Conservation (phyloP, 176 grass and related monocot species). For the Carex scoparia region DNA sequence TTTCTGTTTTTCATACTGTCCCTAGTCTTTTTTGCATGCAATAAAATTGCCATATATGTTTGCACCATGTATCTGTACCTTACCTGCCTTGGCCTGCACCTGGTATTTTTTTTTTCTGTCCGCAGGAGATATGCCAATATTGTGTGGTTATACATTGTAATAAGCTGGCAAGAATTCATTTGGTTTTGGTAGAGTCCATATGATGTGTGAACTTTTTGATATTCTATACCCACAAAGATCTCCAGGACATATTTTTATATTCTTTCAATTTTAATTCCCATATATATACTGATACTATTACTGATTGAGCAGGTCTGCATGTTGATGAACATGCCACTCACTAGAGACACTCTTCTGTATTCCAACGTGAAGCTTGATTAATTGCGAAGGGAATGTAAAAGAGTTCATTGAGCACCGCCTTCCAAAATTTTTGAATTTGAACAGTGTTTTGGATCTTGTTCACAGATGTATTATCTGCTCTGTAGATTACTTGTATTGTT, state of each 20-base stretch:
- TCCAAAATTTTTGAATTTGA: neutral
- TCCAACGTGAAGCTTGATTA: constrained; percentile 95
- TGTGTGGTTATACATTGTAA: neutral
- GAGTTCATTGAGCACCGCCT: neutral
- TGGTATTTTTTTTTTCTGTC: neutral
- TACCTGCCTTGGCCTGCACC: neutral
- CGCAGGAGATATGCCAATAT: neutral
- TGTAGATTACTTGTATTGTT: constrained; percentile 13
- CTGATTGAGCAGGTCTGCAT: constrained; percentile 60
- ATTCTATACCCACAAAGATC: neutral
- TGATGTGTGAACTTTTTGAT: neutral
- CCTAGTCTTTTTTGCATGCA: neutral
- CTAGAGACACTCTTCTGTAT: constrained; percentile 87
- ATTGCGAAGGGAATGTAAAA: constrained; percentile 5
- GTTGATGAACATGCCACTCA: constrained; percentile 83
- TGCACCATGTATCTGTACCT: neutral
- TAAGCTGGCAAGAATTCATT: neutral
- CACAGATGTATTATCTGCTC: neutral
- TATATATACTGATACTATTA: constrained; percentile 10
- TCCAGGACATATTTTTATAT: neutral
- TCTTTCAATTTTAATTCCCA: neutral
- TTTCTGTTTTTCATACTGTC: neutral
- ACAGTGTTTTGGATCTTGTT: neutral
- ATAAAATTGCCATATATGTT: neutral
- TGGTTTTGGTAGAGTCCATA: neutral